Base-by-base conservation (phyloP, 768 basidiomycete genomes). In the Asterophora lycoperdoides region DNA sequence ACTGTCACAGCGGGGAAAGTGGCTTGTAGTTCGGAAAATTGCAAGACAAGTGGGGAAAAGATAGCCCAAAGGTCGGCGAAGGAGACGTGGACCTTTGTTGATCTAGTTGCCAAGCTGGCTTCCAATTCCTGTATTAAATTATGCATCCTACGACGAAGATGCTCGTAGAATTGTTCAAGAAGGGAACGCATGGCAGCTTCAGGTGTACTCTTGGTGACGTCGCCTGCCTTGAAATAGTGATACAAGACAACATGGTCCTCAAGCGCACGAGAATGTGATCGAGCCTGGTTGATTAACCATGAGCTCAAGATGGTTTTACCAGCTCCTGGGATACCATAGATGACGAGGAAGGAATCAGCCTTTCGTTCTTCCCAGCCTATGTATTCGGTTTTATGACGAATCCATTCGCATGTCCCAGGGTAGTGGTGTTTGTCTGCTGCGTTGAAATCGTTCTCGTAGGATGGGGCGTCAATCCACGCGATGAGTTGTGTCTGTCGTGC, bases 281-380 rank as follows among this genome's bases (percentile, higher is more conserved):
- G 32, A 8, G 26, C 26, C 18, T 40, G 2, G 4, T 30, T 35
- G 39, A 53, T 49, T 8, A 53, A 32, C 52, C 52, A 49, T 5
- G 52, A 45, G 19, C 44, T 53, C 43, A 53, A 34, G 13, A 53
- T 19, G 4, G 52, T 49, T 39, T 53, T 53, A 2, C 52, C 48
- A 1, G 52, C 43, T 1, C 52, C 52, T 1, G 48, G 38, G 1
- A 49, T 49, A 7, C 52, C 48, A 23, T 45, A 36, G 11, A 53
- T 38, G 17, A 49, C 41, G n/a, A 53, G 48, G 8, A 46, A 44
- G 2, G 37, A 14, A 13, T 14, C 9, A 0, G 38, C 18, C 13
- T 7, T 41, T 14, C 43, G 40, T 29, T 39, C 11, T 5, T 18
- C 19, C 43, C 42, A 46, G 11, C 41, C 13, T 5, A 41, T 28